Conservation (phyloP, 306 rosid species). For the Carpinus viminea region DNA sequence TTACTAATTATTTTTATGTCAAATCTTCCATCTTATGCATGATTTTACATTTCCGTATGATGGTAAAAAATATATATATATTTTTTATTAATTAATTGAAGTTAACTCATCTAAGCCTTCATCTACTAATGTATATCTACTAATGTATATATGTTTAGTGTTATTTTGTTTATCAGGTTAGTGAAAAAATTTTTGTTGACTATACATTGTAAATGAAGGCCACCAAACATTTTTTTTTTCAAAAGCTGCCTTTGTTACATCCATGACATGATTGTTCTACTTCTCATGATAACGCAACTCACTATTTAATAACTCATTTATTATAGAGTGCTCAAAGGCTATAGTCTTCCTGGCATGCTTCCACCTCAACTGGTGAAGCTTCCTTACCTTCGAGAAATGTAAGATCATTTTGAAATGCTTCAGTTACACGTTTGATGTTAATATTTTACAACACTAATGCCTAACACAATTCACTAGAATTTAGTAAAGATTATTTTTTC, state of each 20-base stretch:
- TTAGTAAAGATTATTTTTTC: neutral
- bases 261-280: slow-evolving; percentile 7
- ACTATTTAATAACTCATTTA: slow-evolving; percentile 8
- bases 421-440: neutral
- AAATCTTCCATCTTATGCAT: slow-evolving; percentile 11
- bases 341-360: slow-evolving; percentile 72
- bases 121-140: neutral
- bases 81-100: neutral
- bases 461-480: neutral
- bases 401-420: slow-evolving; percentile 36
- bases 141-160: neutral
- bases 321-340: slow-evolving; percentile 53
- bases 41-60: neutral
- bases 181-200: neutral
- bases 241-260: neutral
- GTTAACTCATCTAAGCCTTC: neutral
- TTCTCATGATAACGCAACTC: slow-evolving; percentile 8
- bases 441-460: slow-evolving; percentile 1
- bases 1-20: neutral
- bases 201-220: neutral
- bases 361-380: slow-evolving; percentile 84
- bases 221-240: neutral
- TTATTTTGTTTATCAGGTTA: neutral
- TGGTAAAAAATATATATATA: neutral
- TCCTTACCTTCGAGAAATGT: slow-evolving; percentile 69